phyloP scores from a whole-genome alignment of 1,139 yeast genomes.

The Diutina pseudorugosa region DNA sequence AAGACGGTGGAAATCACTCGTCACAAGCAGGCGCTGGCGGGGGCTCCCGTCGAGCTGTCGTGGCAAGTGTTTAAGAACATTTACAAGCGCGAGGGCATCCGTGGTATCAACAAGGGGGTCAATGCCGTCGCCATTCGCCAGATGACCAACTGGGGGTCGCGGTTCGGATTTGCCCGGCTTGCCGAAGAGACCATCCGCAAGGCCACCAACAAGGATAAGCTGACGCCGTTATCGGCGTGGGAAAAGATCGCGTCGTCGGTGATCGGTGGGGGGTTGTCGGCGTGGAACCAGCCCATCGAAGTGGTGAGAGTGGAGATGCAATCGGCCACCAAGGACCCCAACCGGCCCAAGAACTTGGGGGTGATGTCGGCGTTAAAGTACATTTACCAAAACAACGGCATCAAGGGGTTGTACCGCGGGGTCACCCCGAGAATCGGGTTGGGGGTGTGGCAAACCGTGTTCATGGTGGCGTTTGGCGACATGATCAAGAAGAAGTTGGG shows the following conservation, averaged over 20 bases:
- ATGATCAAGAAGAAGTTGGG: constrained; percentile 40
- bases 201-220: constrained; percentile 45
- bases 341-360: constrained; percentile 84
- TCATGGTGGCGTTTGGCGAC: constrained; percentile 99
- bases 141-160: constrained; percentile 97
- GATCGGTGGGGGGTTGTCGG: constrained; percentile 93
- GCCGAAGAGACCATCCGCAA: constrained; percentile 78
- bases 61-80: constrained; percentile 81
- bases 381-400: constrained; percentile 71
- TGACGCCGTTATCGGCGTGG: constrained; percentile 51
- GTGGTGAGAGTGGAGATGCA: constrained; percentile 98
- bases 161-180: constrained; percentile 85
- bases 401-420: constrained; percentile 89
- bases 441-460: constrained; percentile 97
- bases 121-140: constrained; percentile 99
- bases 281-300: constrained; percentile 99
- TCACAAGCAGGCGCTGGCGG: constrained; percentile 64
- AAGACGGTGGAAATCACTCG: constrained; percentile 96
- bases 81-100: constrained; percentile 72
- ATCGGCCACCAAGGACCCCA: constrained; percentile 82
- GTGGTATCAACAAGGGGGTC: constrained; percentile 95
- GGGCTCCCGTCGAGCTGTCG: constrained; percentile 59
- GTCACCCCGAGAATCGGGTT: constrained; percentile 94
- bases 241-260: constrained; percentile 85
- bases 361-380: constrained; percentile 73